These are phyloP conservation scores for Bondarzewia mesenterica DNA, from an alignment of 1,284 basidiomycete species.

Conservation along the genomic window DNA sequence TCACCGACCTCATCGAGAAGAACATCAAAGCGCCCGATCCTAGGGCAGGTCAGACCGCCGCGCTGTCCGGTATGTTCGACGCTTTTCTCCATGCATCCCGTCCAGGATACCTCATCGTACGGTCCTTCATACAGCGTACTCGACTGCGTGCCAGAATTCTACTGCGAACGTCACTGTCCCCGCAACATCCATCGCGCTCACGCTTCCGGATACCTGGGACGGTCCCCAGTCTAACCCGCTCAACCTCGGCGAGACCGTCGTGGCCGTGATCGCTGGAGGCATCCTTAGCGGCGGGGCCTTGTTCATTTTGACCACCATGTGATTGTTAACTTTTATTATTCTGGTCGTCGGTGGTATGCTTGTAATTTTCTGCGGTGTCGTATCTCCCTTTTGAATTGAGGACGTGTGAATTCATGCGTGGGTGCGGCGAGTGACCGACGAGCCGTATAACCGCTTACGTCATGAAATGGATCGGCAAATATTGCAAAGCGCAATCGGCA, in stretches of 20 bases:
- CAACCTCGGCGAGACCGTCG: slow-evolving; percentile 29
- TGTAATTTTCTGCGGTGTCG: not conserved
- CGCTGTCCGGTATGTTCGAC: slow-evolving; percentile 40
- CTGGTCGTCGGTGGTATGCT: not conserved
- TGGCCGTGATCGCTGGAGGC: slow-evolving; percentile 37
- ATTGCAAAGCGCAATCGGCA: too few relatives aligned
- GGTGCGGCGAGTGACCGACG: too few relatives aligned
- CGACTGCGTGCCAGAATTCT: slow-evolving; percentile 30
- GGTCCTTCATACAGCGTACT: slow-evolving; percentile 32
- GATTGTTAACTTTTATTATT: too few relatives aligned
- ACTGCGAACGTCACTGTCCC: slow-evolving; percentile 28
- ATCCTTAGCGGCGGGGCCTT: slow-evolving; percentile 40
- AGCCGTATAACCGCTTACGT: too few relatives aligned
- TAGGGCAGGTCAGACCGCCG: slow-evolving; percentile 45
- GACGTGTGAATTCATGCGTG: too few relatives aligned
- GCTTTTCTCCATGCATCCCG: slow-evolving; percentile 1
- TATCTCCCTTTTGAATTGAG: not conserved
- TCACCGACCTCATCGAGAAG: slow-evolving; percentile 38
- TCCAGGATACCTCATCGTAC: not conserved
- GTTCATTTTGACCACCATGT: slow-evolving; percentile 26
- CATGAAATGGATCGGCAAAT: too few relatives aligned
- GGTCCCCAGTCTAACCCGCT: slow-evolving; percentile 45
- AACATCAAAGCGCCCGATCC: slow-evolving; percentile 41
- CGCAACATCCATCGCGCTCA: slow-evolving; percentile 30
- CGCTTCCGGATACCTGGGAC: slow-evolving; percentile 45